These are phyloP conservation scores for Neurospora hispaniola DNA, from an alignment of 495 filamentous ascomycete genomes.

Conservation along the genomic window DNA sequence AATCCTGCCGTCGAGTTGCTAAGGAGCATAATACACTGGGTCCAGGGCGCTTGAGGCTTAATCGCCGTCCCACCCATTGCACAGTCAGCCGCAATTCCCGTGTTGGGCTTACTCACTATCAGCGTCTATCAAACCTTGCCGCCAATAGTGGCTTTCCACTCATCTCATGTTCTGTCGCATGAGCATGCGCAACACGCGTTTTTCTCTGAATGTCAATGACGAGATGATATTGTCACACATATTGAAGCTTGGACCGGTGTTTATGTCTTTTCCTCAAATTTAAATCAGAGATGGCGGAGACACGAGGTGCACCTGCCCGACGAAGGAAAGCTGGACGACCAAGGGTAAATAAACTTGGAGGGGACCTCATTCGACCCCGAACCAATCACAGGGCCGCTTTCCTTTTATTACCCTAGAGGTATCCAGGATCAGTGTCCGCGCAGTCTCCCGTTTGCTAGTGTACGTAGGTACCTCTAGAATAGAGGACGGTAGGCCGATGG, in stretches of 20 bases:
- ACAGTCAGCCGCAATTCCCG: conserved; percentile 10
- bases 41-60: conserved; percentile 7
- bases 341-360: not conserved
- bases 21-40: conserved; percentile 3
- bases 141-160: not conserved
- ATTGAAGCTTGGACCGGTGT: too few species aligned
- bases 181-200: not conserved
- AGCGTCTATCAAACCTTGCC: not conserved
- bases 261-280: not conserved
- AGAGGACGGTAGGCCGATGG: not conserved
- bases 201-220: not conserved
- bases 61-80: conserved; percentile 3
- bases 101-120: not conserved
- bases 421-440: not conserved
- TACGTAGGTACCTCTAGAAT: not conserved
- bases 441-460: not conserved
- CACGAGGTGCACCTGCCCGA: not conserved
- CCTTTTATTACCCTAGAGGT: not conserved
- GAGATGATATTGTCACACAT: not conserved
- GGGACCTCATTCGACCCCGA: not conserved
- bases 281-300: not conserved
- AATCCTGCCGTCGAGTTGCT: not conserved
- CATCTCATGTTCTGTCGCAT: not conserved
- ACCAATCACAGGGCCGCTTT: not conserved
- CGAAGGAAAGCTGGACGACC: not conserved